These are phyloP conservation scores for Potentilla sterilis DNA, from an alignment of 306 rosid genomes.

Conservation along the genomic window DNA sequence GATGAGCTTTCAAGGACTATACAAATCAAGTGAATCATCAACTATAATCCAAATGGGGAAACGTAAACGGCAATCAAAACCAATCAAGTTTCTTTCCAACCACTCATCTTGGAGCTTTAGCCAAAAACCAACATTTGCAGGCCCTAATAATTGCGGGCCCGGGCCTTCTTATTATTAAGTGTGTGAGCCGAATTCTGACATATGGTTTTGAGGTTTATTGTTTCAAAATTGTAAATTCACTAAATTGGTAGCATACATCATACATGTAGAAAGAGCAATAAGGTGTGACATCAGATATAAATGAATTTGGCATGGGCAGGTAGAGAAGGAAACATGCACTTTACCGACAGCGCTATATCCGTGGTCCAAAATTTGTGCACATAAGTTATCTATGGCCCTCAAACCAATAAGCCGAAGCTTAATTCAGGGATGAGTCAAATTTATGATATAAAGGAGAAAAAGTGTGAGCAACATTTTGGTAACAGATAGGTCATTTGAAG, in stretches of 20 bases:
- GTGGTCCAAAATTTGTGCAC: neutral
- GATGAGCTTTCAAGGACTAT: conserved; percentile 62
- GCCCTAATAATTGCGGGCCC: neutral
- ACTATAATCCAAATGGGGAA: neutral
- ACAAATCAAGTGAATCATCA: conserved; percentile 6
- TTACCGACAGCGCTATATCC: neutral
- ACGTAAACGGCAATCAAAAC: neutral
- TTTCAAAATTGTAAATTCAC: neutral
- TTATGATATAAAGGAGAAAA: neutral
- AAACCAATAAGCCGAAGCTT: neutral
- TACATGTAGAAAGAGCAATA: neutral
- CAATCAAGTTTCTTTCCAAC: neutral
- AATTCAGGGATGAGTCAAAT: conserved; percentile 5
- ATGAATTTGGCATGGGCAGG: conserved; percentile 1
- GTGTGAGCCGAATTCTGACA: neutral
- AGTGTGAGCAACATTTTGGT: neutral
- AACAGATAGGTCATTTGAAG: neutral
- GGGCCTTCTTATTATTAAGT: neutral
- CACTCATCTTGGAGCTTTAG: neutral
- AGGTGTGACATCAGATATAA: neutral
- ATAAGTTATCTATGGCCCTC: conserved; percentile 6
- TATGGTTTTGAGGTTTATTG: neutral
- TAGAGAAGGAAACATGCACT: neutral
- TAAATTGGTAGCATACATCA: neutral
- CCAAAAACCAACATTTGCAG: neutral